These are phyloP conservation scores for Olyra latifolia DNA, from an alignment of 176 grass and related monocot genomes.

Conservation along the genomic window DNA sequence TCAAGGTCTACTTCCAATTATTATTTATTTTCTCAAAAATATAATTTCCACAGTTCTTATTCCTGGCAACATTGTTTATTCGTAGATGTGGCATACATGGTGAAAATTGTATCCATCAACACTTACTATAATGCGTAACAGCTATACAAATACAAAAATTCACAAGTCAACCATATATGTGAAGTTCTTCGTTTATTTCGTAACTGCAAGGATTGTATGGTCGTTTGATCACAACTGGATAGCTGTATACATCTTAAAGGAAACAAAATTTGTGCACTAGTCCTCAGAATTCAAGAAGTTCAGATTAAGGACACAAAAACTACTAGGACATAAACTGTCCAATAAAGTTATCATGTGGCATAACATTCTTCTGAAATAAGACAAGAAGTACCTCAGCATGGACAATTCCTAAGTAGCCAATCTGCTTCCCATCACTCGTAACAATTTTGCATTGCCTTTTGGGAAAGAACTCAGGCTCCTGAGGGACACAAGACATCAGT, in stretches of 20 bases:
- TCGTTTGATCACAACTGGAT: neutral
- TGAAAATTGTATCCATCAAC: neutral
- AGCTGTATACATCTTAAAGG: neutral
- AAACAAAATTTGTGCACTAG: neutral
- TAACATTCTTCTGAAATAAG: neutral
- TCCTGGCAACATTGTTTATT: neutral
- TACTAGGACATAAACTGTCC: neutral
- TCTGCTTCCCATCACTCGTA: conserved; percentile 58
- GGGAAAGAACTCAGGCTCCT: conserved; percentile 91
- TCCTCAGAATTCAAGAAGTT: neutral
- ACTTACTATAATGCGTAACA: neutral
- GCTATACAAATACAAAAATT: neutral
- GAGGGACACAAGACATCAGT: conserved; percentile 21
- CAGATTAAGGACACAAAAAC: neutral
- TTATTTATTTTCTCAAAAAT: neutral
- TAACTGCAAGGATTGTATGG: neutral
- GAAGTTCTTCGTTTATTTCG: neutral
- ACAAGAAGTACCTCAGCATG: conserved; percentile 65
- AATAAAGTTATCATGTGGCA: neutral
- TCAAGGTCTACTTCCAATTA: neutral
- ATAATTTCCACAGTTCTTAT: neutral
- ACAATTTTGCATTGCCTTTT: conserved; percentile 89
- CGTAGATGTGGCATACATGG: neutral
- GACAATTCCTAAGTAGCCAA: conserved; percentile 87
- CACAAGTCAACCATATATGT: neutral